Evolutionary conservation across 1,139 yeast species (phyloP), one percentile per base, ranked within the genome.

Genomic region (Debaryomycetaceae sp.): DNA sequence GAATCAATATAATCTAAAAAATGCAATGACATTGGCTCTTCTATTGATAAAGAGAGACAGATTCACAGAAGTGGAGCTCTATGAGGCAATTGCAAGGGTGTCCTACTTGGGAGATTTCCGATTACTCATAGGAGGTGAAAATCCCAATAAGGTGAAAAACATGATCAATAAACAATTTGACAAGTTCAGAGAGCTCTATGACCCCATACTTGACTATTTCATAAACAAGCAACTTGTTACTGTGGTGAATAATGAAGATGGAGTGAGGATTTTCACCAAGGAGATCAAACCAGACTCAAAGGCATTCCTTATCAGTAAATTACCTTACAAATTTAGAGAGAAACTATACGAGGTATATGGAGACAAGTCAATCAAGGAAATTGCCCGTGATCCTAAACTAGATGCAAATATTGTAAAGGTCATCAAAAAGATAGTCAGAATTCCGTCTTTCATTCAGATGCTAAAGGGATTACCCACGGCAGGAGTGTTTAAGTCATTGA

Each of bases 81-180:
- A 85, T 66, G 81, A 80, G 56, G 83, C 83, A 49, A 85, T 93
- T 41, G 85, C 98, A 0, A 80, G 82, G 13, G 66, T 95, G 20
- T 87, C 97, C 20, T 95, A 93, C 61, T 68, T 84, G 63, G 99
- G 99, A 13, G 99, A 93, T 62, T 85, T 91, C 34, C 76, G 99
- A 52, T 86, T 90, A 81, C 71, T 78, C 38, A 72, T 90, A 39
- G 96, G 96, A 3, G 96, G 93, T 5, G 99, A 93, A 63, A 88
- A 93, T 62, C 97, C 98, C 7, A 76, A 85, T 57, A 93, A 93
- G 64, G 87, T 91, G 30, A 72, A 74, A 43, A 93, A 95, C 62
- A 93, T 93, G 49, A 98, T 93, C 6, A 65, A 69, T 24, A 86
- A 87, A 59, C 97, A 95, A 65, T 78, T 79, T 52, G 66, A 68